Evolutionary conservation across 2,329 filamentous ascomycete genomes (phyloP).

Genomic region (Scortechinia acanthostroma): DNA sequence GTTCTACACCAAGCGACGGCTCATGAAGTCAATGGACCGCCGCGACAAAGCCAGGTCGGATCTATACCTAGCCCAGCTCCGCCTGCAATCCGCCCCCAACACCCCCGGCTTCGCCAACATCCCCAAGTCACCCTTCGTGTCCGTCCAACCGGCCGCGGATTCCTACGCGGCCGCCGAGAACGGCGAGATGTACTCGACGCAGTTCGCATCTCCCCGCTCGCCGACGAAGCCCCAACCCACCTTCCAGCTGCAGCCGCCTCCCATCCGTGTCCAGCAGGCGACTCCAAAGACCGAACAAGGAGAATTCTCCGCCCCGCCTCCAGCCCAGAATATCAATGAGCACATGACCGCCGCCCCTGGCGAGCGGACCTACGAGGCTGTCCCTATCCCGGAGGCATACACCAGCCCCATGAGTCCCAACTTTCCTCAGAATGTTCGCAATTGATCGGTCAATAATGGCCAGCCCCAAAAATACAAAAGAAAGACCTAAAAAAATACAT

Average conservation of each 20-base stretch:
- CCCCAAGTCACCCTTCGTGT: conserved; percentile 48
- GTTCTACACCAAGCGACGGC: conserved; percentile 90
- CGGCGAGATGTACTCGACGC: background rate
- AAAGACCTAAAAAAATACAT: too few relatives aligned
- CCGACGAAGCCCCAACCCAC: conserved; percentile 12
- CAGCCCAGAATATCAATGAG: conserved; percentile 16
- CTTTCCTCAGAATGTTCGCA: too few relatives aligned
- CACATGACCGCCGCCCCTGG: conserved; percentile 18
- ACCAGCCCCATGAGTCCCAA: too few relatives aligned
- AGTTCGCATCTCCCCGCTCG: background rate
- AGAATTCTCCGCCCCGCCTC: conserved; percentile 35
- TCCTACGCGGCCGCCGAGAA: conserved; percentile 1
- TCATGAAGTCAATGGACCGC: conserved; percentile 92
- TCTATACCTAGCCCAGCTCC: conserved; percentile 82
- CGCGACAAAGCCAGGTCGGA: conserved; percentile 91
- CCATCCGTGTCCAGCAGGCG: conserved; percentile 68
- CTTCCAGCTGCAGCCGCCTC: conserved; percentile 86
- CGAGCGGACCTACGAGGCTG: background rate
- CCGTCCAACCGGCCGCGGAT: background rate
- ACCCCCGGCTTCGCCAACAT: conserved; percentile 67
- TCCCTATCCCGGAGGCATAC: background rate
- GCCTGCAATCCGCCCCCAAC: conserved; percentile 83
- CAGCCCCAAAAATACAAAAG: too few relatives aligned
- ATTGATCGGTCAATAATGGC: too few relatives aligned
- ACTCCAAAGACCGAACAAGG: conserved; percentile 64